Conservation (phyloP, 805 yeast species). For the Naumovozyma castellii region DNA sequence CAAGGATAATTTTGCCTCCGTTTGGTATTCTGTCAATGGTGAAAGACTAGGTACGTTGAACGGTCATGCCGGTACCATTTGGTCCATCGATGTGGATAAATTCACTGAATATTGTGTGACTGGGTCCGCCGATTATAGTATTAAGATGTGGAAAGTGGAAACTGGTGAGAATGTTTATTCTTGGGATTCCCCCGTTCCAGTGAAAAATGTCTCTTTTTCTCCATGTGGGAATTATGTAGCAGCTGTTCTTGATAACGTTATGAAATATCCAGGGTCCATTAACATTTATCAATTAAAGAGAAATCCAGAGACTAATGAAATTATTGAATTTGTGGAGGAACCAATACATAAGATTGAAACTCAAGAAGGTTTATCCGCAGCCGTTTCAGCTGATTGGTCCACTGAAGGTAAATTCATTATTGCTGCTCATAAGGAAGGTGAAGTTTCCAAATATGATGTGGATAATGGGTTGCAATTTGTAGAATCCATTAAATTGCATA, state of each 20-base stretch:
- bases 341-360: constrained; percentile 56
- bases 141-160: constrained; percentile 74
- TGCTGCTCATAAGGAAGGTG: constrained; percentile 85
- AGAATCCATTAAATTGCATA: constrained; percentile 56
- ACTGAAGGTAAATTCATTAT: constrained; percentile 63
- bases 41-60: constrained; percentile 89
- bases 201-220: constrained; percentile 78
- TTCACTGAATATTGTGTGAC: constrained; percentile 66
- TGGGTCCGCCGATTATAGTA: constrained; percentile 82
- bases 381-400: constrained; percentile 81
- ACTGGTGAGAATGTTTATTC: constrained; percentile 68
- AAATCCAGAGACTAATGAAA: constrained; percentile 26
- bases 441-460: constrained; percentile 63
- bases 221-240: constrained; percentile 61
- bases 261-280: constrained; percentile 79
- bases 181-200: constrained; percentile 76
- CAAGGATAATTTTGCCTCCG: constrained; percentile 79
- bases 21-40: constrained; percentile 93
- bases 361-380: constrained; percentile 50
- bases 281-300: constrained; percentile 53
- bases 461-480: constrained; percentile 47
- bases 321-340: constrained; percentile 35
- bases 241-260: constrained; percentile 80
- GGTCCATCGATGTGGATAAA: constrained; percentile 82
- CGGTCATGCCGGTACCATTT: constrained; percentile 88